Evolutionary conservation across 176 grass and related monocot genomes (phyloP).

Genomic region (Guadua angustifolia): DNA sequence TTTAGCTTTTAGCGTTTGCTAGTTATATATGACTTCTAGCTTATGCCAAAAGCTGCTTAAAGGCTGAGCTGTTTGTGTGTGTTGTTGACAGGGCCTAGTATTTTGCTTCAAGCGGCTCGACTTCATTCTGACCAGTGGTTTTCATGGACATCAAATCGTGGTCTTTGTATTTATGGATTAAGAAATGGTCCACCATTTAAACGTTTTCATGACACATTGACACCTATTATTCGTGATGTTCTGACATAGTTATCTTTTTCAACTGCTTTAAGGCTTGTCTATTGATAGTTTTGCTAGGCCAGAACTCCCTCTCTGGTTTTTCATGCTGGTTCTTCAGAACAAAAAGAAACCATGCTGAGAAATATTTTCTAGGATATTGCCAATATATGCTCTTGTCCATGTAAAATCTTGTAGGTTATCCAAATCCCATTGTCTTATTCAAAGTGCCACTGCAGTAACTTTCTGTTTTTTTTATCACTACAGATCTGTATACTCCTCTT

Average conservation of each 20-base stretch:
- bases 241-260: neutral
- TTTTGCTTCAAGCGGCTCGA: neutral
- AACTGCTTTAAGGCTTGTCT: neutral
- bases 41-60: no score
- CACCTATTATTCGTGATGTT: neutral
- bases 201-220: neutral
- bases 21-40: no score
- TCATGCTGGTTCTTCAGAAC: neutral
- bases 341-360: neutral
- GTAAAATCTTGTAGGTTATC: constrained; percentile 1
- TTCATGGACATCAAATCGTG: constrained; percentile 27
- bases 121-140: constrained; percentile 27
- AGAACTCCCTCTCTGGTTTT: neutral
- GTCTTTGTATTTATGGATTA: constrained; percentile 24
- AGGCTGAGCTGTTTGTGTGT: no score
- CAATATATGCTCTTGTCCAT: neutral
- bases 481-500: constrained; percentile 80
- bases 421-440: neutral
- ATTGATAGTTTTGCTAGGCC: neutral
- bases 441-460: neutral
- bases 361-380: neutral
- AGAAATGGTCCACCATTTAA: neutral
- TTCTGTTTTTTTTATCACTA: constrained; percentile 7
- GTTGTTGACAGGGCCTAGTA: neutral
- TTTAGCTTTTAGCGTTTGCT: no score